Base-by-base conservation (phyloP, 768 basidiomycete genomes). In the Dacryopinax spathularia region DNA sequence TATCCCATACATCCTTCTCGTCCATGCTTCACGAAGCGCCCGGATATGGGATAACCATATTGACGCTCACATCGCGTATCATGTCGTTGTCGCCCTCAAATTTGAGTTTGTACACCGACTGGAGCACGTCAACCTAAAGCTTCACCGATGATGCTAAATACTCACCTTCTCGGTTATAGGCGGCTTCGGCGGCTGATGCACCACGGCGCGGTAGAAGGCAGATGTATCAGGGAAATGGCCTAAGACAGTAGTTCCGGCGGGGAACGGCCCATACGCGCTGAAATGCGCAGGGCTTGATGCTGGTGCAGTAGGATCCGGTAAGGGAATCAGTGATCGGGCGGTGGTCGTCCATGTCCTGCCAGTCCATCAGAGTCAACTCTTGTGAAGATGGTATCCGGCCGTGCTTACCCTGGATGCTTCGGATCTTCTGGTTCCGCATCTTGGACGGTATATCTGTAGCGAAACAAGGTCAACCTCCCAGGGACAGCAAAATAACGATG, bases 141-240 rank as follows among this genome's bases (percentile, higher is more conserved):
- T 36, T 16, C 33, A 64, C 64, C 10, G 48, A 44, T 60, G 62
- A 65, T 64, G 66, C 44, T 22, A 39, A 56, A 25, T 60, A 10
- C 31, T 56, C 35, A 41, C 56, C 62, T 75, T 72, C 60, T 75
- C 75, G 34, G 69, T 67, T 22, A 72, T 72, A 44, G 31, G n/a
- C 22, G 60, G 56, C 37, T 61, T 33, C 63, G 44, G 33, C 60
- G 36, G 48, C 34, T 37, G 29, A 48, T 89, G 78, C 5, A 92
- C 89, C 69, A 89, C 87, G 6, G 90, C 90, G 29, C 87, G 86
- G 70, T 92, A 92, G 77, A 92, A 92, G 71, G 88, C 90, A 68
- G 88, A 91, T 0, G 90, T 92, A 70, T 92, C 90, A 0, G 90
- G 90, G 73, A 91, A 92, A n/a, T 91, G 76, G 1, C 88, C 90